Conservation (phyloP, 2,329 filamentous ascomycete species). For the Teratosphaeriaceae sp. region DNA sequence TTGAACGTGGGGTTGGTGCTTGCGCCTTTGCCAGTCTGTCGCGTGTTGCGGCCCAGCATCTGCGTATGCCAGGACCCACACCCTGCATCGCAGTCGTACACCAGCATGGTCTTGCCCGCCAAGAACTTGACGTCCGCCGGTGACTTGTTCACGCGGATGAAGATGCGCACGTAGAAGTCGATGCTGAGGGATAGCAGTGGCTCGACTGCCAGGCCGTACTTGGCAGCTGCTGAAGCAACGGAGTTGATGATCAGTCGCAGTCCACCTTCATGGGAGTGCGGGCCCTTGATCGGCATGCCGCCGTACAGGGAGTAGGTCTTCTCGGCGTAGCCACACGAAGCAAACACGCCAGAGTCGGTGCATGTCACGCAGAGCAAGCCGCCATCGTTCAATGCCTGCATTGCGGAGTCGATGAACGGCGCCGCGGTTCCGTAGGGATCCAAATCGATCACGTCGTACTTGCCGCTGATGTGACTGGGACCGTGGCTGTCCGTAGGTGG, state of each 20-base stretch:
- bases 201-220: conserved; percentile 83
- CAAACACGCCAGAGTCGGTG: conserved; percentile 92
- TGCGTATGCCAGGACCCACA: conserved; percentile 92
- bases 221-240: conserved; percentile 71
- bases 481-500: conserved; percentile 27
- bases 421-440: conserved; percentile 94
- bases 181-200: conserved; percentile 89
- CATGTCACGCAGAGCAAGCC: conserved; percentile 92
- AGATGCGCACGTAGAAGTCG: conserved; percentile 89
- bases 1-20: conserved; percentile 50
- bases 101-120: conserved; percentile 84
- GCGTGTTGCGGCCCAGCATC: conserved; percentile 63
- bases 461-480: conserved; percentile 34
- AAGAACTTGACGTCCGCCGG: conserved; percentile 84
- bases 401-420: conserved; percentile 82
- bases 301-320: conserved; percentile 94
- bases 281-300: conserved; percentile 76
- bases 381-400: conserved; percentile 81
- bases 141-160: conserved; percentile 73
- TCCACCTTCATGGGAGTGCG: conserved; percentile 82
- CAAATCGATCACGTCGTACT: conserved; percentile 91
- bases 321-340: conserved; percentile 87
- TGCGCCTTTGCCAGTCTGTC: conserved; percentile 62
- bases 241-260: conserved; percentile 79
- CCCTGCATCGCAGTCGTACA: conserved; percentile 84